These are phyloP conservation scores for Phytopythium delawarense DNA, from an alignment of 352 stramenopile genomes.

Conservation along the genomic window DNA sequence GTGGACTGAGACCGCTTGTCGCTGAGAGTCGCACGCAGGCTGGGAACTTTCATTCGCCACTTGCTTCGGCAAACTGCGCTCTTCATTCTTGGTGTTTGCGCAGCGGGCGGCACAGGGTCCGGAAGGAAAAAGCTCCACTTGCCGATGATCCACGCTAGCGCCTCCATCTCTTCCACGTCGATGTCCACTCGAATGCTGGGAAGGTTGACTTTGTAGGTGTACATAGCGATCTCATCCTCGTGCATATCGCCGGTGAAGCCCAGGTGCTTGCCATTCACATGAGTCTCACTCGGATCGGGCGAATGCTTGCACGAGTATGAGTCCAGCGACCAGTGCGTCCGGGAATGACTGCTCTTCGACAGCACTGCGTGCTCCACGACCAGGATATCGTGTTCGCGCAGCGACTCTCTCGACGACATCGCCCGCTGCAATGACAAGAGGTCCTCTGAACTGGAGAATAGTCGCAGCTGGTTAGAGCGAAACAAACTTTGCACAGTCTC, in stretches of 20 bases:
- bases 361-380: slow-evolving; percentile 26
- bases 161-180: slow-evolving; percentile 54
- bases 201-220: slow-evolving; percentile 53
- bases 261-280: slow-evolving; percentile 16
- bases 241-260: slow-evolving; percentile 10
- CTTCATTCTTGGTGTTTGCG: neutral
- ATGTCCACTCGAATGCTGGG: slow-evolving; percentile 46
- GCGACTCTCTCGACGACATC: slow-evolving; percentile 15
- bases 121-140: slow-evolving; percentile 81
- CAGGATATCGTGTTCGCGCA: slow-evolving; percentile 39
- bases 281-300: slow-evolving; percentile 10
- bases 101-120: slow-evolving; percentile 9
- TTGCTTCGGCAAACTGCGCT: slow-evolving; percentile 5
- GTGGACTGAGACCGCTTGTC: neutral
- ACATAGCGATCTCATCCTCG: slow-evolving; percentile 57
- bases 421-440: slow-evolving; percentile 25
- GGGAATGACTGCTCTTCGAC: slow-evolving; percentile 45
- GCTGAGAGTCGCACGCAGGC: slow-evolving; percentile 1
- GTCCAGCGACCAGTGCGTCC: slow-evolving; percentile 40
- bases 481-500: slow-evolving; percentile 34
- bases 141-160: slow-evolving; percentile 56
- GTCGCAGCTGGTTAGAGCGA: slow-evolving; percentile 16
- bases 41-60: slow-evolving; percentile 3
- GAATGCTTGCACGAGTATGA: slow-evolving; percentile 45
- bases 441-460: slow-evolving; percentile 35